Evolutionary conservation across 768 basidiomycete species (phyloP).

Genomic region (Scleroderma bovista): DNA sequence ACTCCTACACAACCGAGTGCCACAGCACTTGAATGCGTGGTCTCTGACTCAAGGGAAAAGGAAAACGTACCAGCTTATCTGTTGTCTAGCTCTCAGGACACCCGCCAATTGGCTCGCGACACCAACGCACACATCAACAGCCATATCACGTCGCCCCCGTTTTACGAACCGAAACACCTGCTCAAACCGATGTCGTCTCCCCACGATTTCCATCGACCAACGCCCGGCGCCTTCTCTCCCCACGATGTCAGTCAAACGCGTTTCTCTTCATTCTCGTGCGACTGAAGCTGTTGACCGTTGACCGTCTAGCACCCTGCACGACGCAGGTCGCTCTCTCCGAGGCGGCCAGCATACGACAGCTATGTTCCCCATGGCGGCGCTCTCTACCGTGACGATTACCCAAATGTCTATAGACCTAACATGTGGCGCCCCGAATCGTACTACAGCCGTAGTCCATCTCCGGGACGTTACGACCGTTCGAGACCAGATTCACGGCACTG

Average conservation of each 20-base stretch:
- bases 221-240: constrained; percentile 14
- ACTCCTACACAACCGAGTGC: neutral
- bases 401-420: constrained; percentile 40
- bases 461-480: constrained; percentile 42
- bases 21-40: neutral
- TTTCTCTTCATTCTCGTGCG: constrained; percentile 7
- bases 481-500: constrained; percentile 42
- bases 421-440: constrained; percentile 30
- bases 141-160: neutral
- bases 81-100: neutral
- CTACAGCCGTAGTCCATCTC: constrained; percentile 47
- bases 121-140: neutral
- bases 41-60: neutral
- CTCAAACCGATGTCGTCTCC: constrained; percentile 16
- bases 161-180: neutral
- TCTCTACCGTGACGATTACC: constrained; percentile 35
- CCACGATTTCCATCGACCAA: constrained; percentile 23
- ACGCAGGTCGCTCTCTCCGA: constrained; percentile 48
- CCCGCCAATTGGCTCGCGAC: neutral
- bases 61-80: neutral
- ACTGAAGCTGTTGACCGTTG: constrained; percentile 14
- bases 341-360: constrained; percentile 44
- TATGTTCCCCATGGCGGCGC: constrained; percentile 40
- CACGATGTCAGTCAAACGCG: constrained; percentile 30
- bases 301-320: constrained; percentile 25